These are phyloP conservation scores for Phaseolus coccineus DNA, from an alignment of 331 rosid genomes.

Conservation along the genomic window DNA sequence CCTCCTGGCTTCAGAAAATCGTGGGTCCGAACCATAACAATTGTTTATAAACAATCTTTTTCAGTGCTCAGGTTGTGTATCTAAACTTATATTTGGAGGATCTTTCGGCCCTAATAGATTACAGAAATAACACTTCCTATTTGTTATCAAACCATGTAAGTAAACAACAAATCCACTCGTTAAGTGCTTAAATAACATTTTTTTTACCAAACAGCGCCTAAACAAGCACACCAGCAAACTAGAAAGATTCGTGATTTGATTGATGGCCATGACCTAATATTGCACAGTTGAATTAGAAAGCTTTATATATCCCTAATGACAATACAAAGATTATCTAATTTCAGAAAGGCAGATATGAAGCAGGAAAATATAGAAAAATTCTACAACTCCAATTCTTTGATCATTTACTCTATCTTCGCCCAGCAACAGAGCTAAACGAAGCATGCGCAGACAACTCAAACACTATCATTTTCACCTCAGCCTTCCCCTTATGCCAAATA, in stretches of 20 bases:
- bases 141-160: background rate
- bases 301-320: conserved; percentile 32
- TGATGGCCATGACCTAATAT: background rate
- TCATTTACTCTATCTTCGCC: conserved; percentile 45
- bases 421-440: conserved; percentile 41
- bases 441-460: conserved; percentile 43
- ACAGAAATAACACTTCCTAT: background rate
- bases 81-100: background rate
- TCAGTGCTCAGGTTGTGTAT: too few relatives aligned
- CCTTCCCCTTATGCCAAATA: conserved; percentile 49
- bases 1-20: background rate
- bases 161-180: background rate
- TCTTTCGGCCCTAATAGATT: background rate
- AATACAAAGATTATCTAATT: conserved; percentile 35
- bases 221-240: background rate
- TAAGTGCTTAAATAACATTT: background rate
- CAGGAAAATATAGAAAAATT: conserved; percentile 5
- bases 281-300: conserved; percentile 9
- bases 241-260: conserved; percentile 11
- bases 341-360: conserved; percentile 28
- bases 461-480: conserved; percentile 50
- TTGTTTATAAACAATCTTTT: background rate
- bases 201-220: background rate
- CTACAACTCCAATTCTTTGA: conserved; percentile 38
- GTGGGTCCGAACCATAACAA: background rate